Evolutionary conservation across 345 rosid genomes (phyloP), one percentile per base, ranked within the genome.

Genomic region (Iberis pinnata): DNA sequence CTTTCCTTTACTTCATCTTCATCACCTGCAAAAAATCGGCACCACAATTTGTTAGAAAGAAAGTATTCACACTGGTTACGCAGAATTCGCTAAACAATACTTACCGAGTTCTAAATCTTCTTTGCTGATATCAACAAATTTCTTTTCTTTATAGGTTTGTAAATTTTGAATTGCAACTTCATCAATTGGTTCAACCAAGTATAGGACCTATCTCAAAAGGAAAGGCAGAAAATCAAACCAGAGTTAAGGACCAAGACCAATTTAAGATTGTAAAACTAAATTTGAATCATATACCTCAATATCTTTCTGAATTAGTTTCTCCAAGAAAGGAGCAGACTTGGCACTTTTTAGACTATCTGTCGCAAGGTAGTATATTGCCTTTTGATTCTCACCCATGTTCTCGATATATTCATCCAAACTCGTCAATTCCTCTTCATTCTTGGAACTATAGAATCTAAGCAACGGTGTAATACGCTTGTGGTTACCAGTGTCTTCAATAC

Each of bases 121-220:
- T 72, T 92, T 93, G 78, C 99, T 93, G 60, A 93, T 88, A 75
- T 93, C 99, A 71, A 88, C 89, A 46, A 93, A 88, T 58, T 88
- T 93, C 81, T 93, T 93, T 60, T 93, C 99, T 50, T 88, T 93
- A 88, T 80, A 93, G 31, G 94, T 81, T 68, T 88, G 94, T 61
- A 88, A 73, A 72, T 88, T 93, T 76, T 88, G 94, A 68, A 93
- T 86, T 12, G 99, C 95, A 64, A 93, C 89, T 68, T 93, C 99
- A 70, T 93, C 99, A 4, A 88, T 93, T 14, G 99, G 97, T 64
- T 93, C 99, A 40, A 88, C 65, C 56, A 93, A 79, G 73, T 83
- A 83, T 12, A 93, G 78, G 52, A 93, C 97, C 97, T 93, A 64
- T 7, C 66, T 22, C 25, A 22, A 22, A 22, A 22, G 32, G 9